These are phyloP conservation scores for Gossypium sturtianum DNA, from an alignment of 345 rosid genomes.

Conservation along the genomic window DNA sequence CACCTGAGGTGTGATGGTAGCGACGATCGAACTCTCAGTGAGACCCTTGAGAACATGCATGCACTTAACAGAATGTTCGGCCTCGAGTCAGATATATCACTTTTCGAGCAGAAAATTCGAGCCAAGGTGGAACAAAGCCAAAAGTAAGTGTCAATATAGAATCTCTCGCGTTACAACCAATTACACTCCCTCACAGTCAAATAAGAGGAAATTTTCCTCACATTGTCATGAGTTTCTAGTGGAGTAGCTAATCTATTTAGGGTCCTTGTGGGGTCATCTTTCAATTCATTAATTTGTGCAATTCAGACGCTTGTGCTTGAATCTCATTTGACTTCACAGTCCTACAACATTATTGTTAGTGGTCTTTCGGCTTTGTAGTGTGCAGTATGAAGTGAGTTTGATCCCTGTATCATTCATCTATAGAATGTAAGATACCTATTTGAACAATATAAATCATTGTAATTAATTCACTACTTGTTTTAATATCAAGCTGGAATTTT, in stretches of 20 bases:
- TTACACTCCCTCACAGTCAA: conserved; percentile 10
- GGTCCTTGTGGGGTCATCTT: conserved; percentile 17
- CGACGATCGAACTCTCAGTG: conserved; percentile 65
- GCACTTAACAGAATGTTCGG: conserved; percentile 94
- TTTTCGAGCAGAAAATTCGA: conserved; percentile 76
- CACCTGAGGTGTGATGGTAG: conserved; percentile 93
- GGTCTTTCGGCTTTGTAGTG: conserved; percentile 11
- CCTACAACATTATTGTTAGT: conserved; percentile 3
- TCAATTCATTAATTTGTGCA: conserved; percentile 23
- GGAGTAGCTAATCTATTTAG: conserved; percentile 6
- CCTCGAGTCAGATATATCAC: conserved; percentile 68
- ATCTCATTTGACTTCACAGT: conserved; percentile 7
- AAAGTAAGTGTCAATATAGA: conserved; percentile 24
- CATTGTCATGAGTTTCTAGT: conserved; percentile 4
- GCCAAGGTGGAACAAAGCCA: conserved; percentile 63
- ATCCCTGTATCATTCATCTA: conserved; percentile 11
- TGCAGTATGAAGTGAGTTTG: conserved; percentile 17
- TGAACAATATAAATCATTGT: conserved; percentile 12
- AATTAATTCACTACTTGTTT: conserved; percentile 9
- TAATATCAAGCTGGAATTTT: conserved; percentile 2
- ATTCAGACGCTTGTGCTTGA: conserved; percentile 15
- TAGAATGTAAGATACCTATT: conserved; percentile 11
- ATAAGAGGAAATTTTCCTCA: conserved; percentile 25
- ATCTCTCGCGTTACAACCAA: not conserved
- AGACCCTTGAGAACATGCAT: conserved; percentile 94